phyloP scores from a whole-genome alignment of 1,139 yeast species.

The Geotrichum aggregatum region DNA sequence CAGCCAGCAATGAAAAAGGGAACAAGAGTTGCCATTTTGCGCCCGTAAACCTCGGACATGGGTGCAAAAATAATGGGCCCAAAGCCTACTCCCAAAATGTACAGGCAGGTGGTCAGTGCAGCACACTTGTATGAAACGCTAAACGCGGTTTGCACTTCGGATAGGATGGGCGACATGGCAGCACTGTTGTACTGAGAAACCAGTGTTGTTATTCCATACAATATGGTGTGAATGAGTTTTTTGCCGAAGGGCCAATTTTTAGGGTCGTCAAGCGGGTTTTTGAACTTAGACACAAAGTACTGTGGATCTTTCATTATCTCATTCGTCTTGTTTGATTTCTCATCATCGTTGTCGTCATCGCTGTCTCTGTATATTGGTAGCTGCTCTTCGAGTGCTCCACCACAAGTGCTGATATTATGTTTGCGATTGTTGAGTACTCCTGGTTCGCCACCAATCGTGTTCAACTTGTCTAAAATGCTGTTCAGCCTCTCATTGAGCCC shows the following conservation, averaged over 20 bases:
- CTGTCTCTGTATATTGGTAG: too few relatives aligned
- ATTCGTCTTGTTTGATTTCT: too few relatives aligned
- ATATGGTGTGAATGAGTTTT: slow-evolving; percentile 40
- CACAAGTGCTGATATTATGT: too few relatives aligned
- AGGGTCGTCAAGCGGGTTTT: slow-evolving; percentile 25
- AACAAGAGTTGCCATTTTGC: slow-evolving; percentile 62
- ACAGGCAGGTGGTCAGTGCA: slow-evolving; percentile 59
- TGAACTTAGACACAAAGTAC: slow-evolving; percentile 1
- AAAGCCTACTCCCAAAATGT: slow-evolving; percentile 67
- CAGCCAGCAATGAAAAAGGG: slow-evolving; percentile 48
- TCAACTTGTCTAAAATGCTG: too few relatives aligned
- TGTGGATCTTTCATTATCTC: neutral
- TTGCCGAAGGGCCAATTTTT: slow-evolving; percentile 37
- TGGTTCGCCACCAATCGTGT: too few relatives aligned
- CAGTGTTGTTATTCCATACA: slow-evolving; percentile 44
- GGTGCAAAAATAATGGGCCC: slow-evolving; percentile 83
- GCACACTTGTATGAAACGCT: slow-evolving; percentile 57
- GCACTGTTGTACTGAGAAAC: slow-evolving; percentile 46
- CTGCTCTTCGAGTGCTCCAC: too few relatives aligned
- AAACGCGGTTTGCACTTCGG: slow-evolving; percentile 47
- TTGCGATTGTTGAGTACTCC: too few relatives aligned
- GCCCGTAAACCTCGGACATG: slow-evolving; percentile 70
- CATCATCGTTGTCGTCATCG: neutral
- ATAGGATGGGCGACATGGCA: slow-evolving; percentile 43
- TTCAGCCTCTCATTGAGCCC: too few relatives aligned